These are phyloP conservation scores for Phytophthora macrochlamydospora DNA, from an alignment of 352 stramenopile genomes.

Conservation along the genomic window DNA sequence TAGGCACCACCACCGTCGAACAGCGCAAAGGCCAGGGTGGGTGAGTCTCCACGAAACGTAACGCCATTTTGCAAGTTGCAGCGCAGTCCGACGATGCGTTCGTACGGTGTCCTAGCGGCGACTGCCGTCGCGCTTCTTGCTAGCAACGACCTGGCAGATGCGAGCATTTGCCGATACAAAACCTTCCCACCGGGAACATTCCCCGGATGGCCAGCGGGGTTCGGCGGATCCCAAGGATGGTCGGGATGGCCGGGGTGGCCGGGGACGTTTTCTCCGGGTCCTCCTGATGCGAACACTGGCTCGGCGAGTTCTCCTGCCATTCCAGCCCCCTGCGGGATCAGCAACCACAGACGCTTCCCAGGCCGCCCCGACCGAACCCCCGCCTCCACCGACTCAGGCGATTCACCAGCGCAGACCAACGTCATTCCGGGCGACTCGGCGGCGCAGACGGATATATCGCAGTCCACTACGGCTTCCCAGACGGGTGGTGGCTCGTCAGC, in stretches of 20 bases:
- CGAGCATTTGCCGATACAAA: constrained; percentile 15
- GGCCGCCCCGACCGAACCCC: background rate
- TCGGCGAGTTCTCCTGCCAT: background rate
- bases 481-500: too few relatives aligned
- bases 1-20: background rate
- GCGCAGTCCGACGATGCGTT: constrained; percentile 7
- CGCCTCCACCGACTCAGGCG: background rate
- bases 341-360: constrained; percentile 2
- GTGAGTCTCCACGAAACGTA: background rate
- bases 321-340: constrained; percentile 5
- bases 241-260: too few relatives aligned
- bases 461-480: too few relatives aligned
- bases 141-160: background rate
- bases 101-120: constrained; percentile 11
- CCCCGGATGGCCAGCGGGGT: background rate
- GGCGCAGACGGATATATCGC: background rate
- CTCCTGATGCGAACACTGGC: background rate
- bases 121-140: constrained; percentile 10
- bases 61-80: background rate
- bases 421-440: background rate
- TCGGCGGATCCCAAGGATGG: too few relatives aligned
- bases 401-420: constrained; percentile 1
- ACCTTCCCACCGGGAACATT: constrained; percentile 4
- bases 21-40: background rate
- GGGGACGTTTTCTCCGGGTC: background rate